Evolutionary conservation across 2,329 filamentous ascomycete species (phyloP), one percentile per base, ranked within the genome.

Genomic region (Aspergillus fumigatiaffinis): DNA sequence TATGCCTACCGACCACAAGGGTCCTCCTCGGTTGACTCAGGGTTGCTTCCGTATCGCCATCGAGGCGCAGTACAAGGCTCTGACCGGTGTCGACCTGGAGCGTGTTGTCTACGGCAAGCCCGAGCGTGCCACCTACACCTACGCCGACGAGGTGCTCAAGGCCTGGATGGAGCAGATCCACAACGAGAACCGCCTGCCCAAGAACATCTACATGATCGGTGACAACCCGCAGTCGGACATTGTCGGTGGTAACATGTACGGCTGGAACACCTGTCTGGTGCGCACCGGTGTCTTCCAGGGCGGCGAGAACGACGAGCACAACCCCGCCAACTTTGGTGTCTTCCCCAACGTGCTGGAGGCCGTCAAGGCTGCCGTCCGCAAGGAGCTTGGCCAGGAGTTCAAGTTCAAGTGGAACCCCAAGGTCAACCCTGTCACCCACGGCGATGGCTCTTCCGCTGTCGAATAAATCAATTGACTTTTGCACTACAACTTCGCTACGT

Each of bases 261-360:
- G 87, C 59, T 91, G 88, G 89, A 91, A 91, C 77, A 91, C 88
- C 3, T 91, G 88, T 69, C 76, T 91, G 54, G 88, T 91, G 56
- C 84, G 88, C 69, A 91, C 88, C 0, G 89, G 89, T 76, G 88
- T 91, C 50, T 91, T 88, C 82, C 87, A 90, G 77, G 88, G 88
- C 60, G 87, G 84, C 20, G 87, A 85, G 58, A 91, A 91, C 70
- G 89, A 91, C 69, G 82, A 87, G 73, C 80, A 90, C 76, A 91
- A 90, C 76, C 88, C 88, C 1, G 88, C 88, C 69, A 89, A 82
- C 77, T 90, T 91, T 68, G 88, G 88, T 62, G 88, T 91, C 44
- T 91, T 91, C 76, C 73, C 79, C 58, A 89, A 90, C 67, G 88
- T 91, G 12, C 78, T 89, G 46, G 87, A 90, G 63, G 88, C 88